Evolutionary conservation across 2,329 filamentous ascomycete genomes (phyloP).

Genomic region (Epichloe brachyelytri): DNA sequence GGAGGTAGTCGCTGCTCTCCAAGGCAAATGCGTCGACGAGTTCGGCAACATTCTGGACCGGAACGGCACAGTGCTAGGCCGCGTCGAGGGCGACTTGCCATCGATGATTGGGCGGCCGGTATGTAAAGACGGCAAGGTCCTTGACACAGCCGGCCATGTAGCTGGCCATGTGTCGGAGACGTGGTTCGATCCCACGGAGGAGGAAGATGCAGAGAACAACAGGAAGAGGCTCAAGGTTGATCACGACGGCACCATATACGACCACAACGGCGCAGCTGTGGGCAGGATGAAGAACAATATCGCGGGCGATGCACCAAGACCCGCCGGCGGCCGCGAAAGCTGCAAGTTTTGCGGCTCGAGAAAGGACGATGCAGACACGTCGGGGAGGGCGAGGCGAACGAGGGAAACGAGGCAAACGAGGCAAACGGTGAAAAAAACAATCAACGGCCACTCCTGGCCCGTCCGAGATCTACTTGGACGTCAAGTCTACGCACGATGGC

Average conservation of each 20-base stretch:
- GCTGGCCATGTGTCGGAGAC: conserved; percentile 58
- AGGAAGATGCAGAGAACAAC: conserved; percentile 15
- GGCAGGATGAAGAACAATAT: conserved; percentile 41
- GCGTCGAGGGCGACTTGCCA: conserved; percentile 40
- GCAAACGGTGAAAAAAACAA: background rate
- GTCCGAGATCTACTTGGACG: conserved; percentile 43
- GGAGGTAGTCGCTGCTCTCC: conserved; percentile 25
- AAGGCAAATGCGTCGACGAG: conserved; percentile 37
- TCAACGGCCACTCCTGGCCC: conserved; percentile 22
- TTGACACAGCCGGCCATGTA: conserved; percentile 69
- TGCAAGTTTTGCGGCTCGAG: background rate
- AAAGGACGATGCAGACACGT: background rate
- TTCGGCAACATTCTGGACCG: conserved; percentile 40
- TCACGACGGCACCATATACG: conserved; percentile 42
- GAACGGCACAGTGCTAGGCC: conserved; percentile 36
- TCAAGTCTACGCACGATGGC: conserved; percentile 44
- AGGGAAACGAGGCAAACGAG: background rate
- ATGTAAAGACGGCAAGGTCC: conserved; percentile 34
- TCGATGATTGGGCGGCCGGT: conserved; percentile 40
- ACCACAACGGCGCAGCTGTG: conserved; percentile 43
- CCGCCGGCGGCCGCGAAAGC: background rate
- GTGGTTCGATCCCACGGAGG: conserved; percentile 1
- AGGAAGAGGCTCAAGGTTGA: conserved; percentile 42
- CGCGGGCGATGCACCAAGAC: background rate
- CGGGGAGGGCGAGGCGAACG: background rate